A percentile compares a stretch with the other conserved stretches of the same genome.
Conservation (phyloP, 495 filamentous ascomycete genomes). For the Corynascus novoguineensis region DNA sequence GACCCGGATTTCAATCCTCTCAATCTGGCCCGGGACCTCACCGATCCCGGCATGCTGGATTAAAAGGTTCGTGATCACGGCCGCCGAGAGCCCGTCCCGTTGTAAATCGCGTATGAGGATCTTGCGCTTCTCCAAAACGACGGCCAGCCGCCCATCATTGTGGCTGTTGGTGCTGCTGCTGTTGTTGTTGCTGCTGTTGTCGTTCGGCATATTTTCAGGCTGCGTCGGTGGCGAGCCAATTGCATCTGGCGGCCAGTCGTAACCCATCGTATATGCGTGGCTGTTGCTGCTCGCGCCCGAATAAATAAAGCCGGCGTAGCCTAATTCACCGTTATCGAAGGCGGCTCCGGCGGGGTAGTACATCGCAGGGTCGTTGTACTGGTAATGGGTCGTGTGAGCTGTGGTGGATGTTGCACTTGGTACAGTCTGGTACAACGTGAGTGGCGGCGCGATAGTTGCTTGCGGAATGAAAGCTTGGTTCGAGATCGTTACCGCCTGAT, state of each 20-base stretch:
- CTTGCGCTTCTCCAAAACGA: slow-evolving; percentile 11
- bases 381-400: neutral
- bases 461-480: neutral
- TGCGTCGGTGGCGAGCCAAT: neutral
- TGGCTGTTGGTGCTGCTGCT: neutral
- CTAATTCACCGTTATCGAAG: neutral
- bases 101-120: slow-evolving; percentile 13
- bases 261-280: neutral
- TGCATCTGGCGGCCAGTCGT: neutral
- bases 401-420: neutral
- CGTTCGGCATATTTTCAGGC: neutral
- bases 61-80: neutral
- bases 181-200: neutral
- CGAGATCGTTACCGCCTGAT: neutral
- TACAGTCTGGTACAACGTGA: neutral
- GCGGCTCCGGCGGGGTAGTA: neutral
- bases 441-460: neutral
- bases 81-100: neutral
- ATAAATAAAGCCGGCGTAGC: neutral
- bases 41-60: neutral
- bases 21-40: slow-evolving; percentile 1
- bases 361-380: neutral
- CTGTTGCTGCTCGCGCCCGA: neutral
- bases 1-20: slow-evolving; percentile 6
- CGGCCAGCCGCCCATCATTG: neutral